These are phyloP conservation scores for Paecilomyces sp. DNA, from an alignment of 2,329 filamentous ascomycete species.

Conservation along the genomic window DNA sequence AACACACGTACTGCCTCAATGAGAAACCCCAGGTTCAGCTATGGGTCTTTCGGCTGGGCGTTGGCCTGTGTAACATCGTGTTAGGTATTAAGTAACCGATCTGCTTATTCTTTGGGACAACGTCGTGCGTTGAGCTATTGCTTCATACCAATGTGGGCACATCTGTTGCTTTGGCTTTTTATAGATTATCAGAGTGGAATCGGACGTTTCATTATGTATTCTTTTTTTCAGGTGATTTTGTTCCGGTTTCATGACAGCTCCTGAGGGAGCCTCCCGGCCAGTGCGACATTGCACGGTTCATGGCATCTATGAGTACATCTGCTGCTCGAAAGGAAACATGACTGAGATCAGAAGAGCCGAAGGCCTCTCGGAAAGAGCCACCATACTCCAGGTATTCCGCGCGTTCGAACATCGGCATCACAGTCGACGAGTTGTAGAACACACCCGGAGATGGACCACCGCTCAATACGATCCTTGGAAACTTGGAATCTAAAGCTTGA, in stretches of 20 bases:
- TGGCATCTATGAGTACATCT: slow-evolving; percentile 22
- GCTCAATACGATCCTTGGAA: background rate
- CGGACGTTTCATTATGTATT: background rate
- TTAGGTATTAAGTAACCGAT: no score
- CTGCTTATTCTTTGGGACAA: no score
- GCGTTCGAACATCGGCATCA: slow-evolving; percentile 2
- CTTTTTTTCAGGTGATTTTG: background rate
- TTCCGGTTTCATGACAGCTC: slow-evolving; percentile 2
- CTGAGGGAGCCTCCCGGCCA: background rate
- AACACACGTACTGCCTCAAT: no score
- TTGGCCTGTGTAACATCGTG: no score
- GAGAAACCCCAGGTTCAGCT: no score
- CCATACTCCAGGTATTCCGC: background rate
- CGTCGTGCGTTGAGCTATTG: no score
- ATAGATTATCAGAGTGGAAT: background rate
- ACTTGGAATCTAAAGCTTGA: background rate
- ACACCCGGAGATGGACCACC: background rate
- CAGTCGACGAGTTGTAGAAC: background rate
- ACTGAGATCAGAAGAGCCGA: background rate
- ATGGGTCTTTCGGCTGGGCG: no score
- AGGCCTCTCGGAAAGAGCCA: background rate
- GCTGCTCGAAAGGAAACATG: slow-evolving; percentile 2
- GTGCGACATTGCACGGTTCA: background rate
- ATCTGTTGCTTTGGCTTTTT: no score
- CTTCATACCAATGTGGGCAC: no score